Base-by-base conservation (phyloP, 2,329 filamentous ascomycete genomes). In the Colletotrichum camelliae region DNA sequence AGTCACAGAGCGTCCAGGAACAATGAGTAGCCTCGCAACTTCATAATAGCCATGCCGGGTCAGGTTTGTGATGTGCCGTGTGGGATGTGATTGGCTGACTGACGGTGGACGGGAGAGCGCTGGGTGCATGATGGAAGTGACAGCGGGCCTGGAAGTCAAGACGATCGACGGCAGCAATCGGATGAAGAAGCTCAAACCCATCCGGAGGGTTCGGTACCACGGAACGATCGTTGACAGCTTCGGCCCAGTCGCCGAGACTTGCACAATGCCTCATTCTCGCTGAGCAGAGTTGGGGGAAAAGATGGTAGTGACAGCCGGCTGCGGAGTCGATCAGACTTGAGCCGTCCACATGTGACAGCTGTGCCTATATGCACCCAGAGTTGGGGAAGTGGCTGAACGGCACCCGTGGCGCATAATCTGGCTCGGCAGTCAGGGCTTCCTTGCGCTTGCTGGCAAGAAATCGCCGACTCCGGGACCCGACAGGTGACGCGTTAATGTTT, bases 1-100 rank as follows among this genome's bases (percentile, higher is more conserved):
- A 76, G 74, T 76, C 74, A 76, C 71, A 58, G 66, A 77, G 70
- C 74, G 74, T 77, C 76, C 74, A 73, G 74, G 76, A 76, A 77
- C 73, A 77, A 75, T 68, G 67, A 77, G 65, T 58, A 76, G 67
- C 69, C 76, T 77, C 76, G 66, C 74, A 74, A 76, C 69, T 75
- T 76, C 24, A 70, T 67, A 33, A 71, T 37, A 70, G 27, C 48
- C 70, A 65, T 7, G 5, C 16, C 15, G 12, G 52, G 39, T n/a
- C 39, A 48, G 71, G 52, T 62, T 62, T 55, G 35, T 71, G 65
- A 65, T 70, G 48, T 24, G 13, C 43, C 43, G 16, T 9, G 9
- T 10, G 21, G 58, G 27, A 7, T 29, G 13, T 33, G 18, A 67
- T 12, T 7, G 18, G 18, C 16, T 7, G 27, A 37, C 21, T 57